Percentiles rank a stretch among this genome's conserved stretches.
Evolutionary conservation across 257 asterid species (phyloP).

Genomic region (Petunia secreta): DNA sequence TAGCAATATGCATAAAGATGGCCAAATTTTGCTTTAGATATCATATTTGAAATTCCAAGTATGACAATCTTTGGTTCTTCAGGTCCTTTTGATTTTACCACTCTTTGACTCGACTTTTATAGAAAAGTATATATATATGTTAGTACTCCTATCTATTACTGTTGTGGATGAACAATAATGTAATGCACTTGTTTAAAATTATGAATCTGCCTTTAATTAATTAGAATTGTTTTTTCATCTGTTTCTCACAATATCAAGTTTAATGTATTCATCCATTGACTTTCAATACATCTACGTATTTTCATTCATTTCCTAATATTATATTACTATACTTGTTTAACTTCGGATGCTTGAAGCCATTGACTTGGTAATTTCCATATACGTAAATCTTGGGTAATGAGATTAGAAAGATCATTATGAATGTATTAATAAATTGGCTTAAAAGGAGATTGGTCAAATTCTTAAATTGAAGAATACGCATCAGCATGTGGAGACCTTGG

Average conservation of each 20-base stretch:
- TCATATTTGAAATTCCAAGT: too few species aligned
- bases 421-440: neutral
- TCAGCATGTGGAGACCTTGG: constrained; percentile 52
- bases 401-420: neutral
- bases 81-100: neutral
- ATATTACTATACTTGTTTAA: neutral
- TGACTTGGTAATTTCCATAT: neutral
- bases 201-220: neutral
- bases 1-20: too few species aligned
- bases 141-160: neutral
- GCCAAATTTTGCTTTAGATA: too few species aligned
- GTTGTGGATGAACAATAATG: neutral
- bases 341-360: neutral
- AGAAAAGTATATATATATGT: neutral
- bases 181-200: neutral
- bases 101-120: neutral
- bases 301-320: neutral
- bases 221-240: neutral
- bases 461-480: constrained; percentile 19
- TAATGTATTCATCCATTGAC: neutral
- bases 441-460: neutral
- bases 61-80: too few species aligned
- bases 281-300: neutral
- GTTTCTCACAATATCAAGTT: neutral
- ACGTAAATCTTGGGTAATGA: constrained; percentile 12